phyloP scores from a whole-genome alignment of 1,284 basidiomycete species.

The Phylloboletellus chloephorus region DNA sequence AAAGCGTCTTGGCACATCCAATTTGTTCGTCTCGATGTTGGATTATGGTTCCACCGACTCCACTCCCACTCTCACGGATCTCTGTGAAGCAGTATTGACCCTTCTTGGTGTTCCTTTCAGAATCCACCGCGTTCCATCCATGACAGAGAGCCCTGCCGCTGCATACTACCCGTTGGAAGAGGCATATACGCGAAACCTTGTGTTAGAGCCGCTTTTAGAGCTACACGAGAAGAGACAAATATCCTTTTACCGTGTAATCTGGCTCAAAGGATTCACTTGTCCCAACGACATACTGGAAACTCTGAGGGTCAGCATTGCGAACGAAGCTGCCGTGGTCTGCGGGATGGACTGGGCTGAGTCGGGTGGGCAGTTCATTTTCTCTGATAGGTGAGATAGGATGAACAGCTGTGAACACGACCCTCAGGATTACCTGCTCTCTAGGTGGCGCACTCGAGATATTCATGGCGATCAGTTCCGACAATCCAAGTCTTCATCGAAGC shows the following conservation, averaged over 20 bases:
- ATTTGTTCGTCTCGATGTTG: slow-evolving; percentile 92
- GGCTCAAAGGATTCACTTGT: slow-evolving; percentile 96
- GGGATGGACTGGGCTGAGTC: slow-evolving; percentile 99
- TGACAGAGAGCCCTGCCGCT: slow-evolving; percentile 80
- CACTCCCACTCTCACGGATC: slow-evolving; percentile 85
- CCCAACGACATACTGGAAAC: slow-evolving; percentile 95
- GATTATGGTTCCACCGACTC: slow-evolving; percentile 92
- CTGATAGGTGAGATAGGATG: slow-evolving; percentile 64
- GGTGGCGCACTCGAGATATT: slow-evolving; percentile 93
- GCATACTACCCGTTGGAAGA: slow-evolving; percentile 94
- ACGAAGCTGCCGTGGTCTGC: slow-evolving; percentile 93
- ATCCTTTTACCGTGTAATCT: slow-evolving; percentile 84
- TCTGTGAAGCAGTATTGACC: slow-evolving; percentile 88
- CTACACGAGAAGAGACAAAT: slow-evolving; percentile 71
- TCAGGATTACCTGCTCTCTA: slow-evolving; percentile 25
- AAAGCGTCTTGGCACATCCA: slow-evolving; percentile 78
- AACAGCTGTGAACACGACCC: neutral
- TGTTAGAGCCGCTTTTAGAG: slow-evolving; percentile 85
- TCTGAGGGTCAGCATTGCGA: slow-evolving; percentile 80
- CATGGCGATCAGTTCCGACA: slow-evolving; percentile 94
- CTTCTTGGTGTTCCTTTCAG: slow-evolving; percentile 87
- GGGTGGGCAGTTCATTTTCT: slow-evolving; percentile 94
- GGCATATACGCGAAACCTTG: slow-evolving; percentile 86
- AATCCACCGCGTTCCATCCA: slow-evolving; percentile 80
- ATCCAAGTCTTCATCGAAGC: slow-evolving; percentile 85